Evolutionary conservation across 2,329 filamentous ascomycete species (phyloP), one percentile per base, ranked within the genome.

Genomic region (Lachnellula hyalina): DNA sequence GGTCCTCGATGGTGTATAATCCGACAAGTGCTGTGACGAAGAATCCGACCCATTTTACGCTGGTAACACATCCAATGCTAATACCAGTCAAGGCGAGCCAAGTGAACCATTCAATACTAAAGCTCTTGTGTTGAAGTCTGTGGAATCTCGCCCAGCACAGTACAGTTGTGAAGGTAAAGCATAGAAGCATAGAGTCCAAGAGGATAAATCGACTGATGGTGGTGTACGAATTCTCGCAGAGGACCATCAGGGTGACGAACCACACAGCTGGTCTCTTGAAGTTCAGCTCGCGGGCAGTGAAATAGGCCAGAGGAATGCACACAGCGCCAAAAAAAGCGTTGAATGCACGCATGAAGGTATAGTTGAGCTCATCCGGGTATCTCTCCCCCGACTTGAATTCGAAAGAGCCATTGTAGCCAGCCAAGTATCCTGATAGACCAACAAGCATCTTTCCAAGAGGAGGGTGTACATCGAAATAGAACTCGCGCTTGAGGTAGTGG

Each of bases 201-300:
- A 99, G 85, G 67, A 99, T 97, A 71, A 99, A 99, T 58, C 94
- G 85, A 74, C 92, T 96, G 73, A 99, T 99, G 34, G 95, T 97
- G 48, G 94, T 96, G 77, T 97, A 99, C 50, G 94, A 97, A 78
- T 99, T 99, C 74, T 99, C 94, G 77, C 91, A 99, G 42, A 99
- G 84, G 45, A 99, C 92, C 90, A 96, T 96, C 65, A 97, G 77
- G 19, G 92, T 94, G 55, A 97, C 86, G 54, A 99, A 80, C 94
- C 94, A 99, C 63, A 96, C 90, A 49, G 92, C 88, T 42, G 90
- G 86, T 62, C 88, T 85, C 69, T 84, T 86, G 70, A 97, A 86
- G 70, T 91, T 89, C 66, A 99, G 77, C 73, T 96, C 92, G 67
- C 87, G 89, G 35, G 93, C 93, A 38, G 94, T 99, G 72, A 83